Evolutionary conservation across 2,329 filamentous ascomycete genomes (phyloP).

Genomic region (Beauveria bassiana): DNA sequence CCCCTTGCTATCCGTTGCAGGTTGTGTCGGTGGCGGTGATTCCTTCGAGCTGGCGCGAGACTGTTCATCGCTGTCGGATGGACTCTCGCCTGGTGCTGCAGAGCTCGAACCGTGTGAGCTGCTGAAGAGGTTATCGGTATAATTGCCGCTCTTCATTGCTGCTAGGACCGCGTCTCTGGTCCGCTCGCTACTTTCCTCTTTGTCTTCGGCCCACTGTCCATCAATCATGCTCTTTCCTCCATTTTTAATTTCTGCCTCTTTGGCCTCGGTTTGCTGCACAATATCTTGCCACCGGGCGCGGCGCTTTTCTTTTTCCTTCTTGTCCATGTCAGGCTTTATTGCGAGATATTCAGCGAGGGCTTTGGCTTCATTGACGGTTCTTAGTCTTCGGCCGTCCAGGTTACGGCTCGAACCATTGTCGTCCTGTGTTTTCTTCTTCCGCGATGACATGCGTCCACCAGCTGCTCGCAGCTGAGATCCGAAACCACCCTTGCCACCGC

Average conservation of each 20-base stretch:
- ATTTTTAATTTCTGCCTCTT: conserved; percentile 73
- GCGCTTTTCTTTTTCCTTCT: conserved; percentile 81
- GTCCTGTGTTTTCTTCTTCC: conserved; percentile 78
- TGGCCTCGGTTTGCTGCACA: conserved; percentile 73
- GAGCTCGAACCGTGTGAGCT: conserved; percentile 43
- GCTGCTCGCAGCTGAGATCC: conserved; percentile 94
- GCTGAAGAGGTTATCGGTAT: conserved; percentile 51
- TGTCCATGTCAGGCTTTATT: conserved; percentile 95
- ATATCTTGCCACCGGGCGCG: conserved; percentile 82
- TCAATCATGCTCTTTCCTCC: conserved; percentile 67
- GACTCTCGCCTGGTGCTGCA: conserved; percentile 21
- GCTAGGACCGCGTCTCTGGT: conserved; percentile 68
- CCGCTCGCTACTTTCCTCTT: conserved; percentile 81
- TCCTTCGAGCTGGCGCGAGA: conserved; percentile 34
- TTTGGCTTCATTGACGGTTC: conserved; percentile 93
- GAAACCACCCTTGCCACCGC: conserved; percentile 95
- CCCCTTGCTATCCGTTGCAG: conserved; percentile 28
- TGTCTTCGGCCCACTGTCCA: conserved; percentile 90
- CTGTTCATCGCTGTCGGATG: conserved; percentile 30
- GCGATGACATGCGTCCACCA: conserved; percentile 95
- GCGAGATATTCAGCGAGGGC: conserved; percentile 89
- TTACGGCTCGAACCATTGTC: conserved; percentile 89
- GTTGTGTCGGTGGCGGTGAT: conserved; percentile 40
- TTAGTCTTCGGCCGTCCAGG: conserved; percentile 78
- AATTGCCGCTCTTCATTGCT: conserved; percentile 58